Conservation (phyloP, 2,329 filamentous ascomycete species). For the Ascochyta koolunga region DNA sequence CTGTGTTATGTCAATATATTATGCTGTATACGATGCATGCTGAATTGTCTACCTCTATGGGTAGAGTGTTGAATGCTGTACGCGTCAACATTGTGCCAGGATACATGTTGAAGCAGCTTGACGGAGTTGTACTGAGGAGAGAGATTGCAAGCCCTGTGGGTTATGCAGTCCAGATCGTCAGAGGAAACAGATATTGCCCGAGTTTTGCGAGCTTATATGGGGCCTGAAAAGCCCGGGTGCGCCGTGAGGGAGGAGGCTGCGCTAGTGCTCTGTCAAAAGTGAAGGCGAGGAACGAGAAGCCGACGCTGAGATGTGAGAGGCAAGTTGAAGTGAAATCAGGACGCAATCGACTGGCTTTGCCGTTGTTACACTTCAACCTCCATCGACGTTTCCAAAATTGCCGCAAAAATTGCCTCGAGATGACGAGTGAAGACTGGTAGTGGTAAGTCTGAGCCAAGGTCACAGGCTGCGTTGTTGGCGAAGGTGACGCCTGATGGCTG, state of each 20-base stretch:
- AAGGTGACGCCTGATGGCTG: not conserved
- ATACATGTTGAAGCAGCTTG: conserved; percentile 15
- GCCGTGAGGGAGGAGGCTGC: not conserved
- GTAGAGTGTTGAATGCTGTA: conserved; percentile 39
- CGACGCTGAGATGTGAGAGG: conserved; percentile 1
- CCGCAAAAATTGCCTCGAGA: no score
- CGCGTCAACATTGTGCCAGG: conserved; percentile 3
- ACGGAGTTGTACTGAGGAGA: not conserved
- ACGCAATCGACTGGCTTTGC: not conserved
- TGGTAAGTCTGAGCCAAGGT: not conserved
- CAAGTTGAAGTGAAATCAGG: not conserved
- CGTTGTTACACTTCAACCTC: no score
- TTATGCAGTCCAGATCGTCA: not conserved
- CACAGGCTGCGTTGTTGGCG: not conserved
- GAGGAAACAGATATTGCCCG: not conserved
- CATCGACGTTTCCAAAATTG: not conserved
- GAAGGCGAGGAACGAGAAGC: not conserved
- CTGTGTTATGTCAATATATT: conserved; percentile 27
- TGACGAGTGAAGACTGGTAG: not conserved
- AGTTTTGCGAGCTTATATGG: not conserved
- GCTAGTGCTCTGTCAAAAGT: not conserved
- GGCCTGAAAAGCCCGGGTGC: not conserved
- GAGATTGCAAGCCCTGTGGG: not conserved
- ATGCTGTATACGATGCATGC: not conserved
- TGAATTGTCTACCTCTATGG: conserved; percentile 36